Conservation (phyloP, 139 green algal species). For the Trebouxia sp. region DNA sequence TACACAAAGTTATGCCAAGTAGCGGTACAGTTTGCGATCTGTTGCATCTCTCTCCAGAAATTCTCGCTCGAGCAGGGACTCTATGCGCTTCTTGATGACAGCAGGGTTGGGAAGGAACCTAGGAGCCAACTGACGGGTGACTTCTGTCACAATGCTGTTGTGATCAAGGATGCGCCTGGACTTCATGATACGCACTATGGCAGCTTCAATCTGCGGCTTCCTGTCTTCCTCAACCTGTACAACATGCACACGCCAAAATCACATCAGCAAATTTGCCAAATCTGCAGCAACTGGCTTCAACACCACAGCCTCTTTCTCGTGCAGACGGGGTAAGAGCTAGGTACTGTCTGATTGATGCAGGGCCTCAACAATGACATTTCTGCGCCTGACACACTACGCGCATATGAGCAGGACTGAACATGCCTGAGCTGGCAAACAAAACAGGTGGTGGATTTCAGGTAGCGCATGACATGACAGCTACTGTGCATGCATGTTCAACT, state of each 20-base stretch:
- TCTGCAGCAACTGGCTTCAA: too few relatives aligned
- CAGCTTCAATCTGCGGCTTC: slow-evolving; percentile 98
- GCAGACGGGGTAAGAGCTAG: too few relatives aligned
- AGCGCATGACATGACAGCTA: too few relatives aligned
- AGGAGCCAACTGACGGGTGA: slow-evolving; percentile 84
- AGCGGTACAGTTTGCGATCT: slow-evolving; percentile 91
- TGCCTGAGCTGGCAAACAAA: too few relatives aligned
- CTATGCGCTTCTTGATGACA: slow-evolving; percentile 98
- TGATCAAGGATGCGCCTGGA: slow-evolving; percentile 81
- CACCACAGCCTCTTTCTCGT: too few relatives aligned
- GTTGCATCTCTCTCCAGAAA: slow-evolving; percentile 92
- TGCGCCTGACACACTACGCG: not conserved
- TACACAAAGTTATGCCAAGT: slow-evolving; percentile 66
- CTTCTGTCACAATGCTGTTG: slow-evolving; percentile 91
- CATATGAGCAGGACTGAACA: not conserved
- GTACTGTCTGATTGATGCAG: too few relatives aligned
- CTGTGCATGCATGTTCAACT: too few relatives aligned
- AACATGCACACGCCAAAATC: not conserved
- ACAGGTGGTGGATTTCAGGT: too few relatives aligned
- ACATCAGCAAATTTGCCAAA: not conserved
- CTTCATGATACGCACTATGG: slow-evolving; percentile 99
- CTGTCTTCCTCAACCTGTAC: slow-evolving; percentile 92
- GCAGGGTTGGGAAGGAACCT: slow-evolving; percentile 91
- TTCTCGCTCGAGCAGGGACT: slow-evolving; percentile 97
- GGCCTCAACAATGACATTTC: not conserved